Evolutionary conservation across 2,329 filamentous ascomycete genomes (phyloP), one percentile per base, ranked within the genome.

Genomic region (Gremmenia infestans): DNA sequence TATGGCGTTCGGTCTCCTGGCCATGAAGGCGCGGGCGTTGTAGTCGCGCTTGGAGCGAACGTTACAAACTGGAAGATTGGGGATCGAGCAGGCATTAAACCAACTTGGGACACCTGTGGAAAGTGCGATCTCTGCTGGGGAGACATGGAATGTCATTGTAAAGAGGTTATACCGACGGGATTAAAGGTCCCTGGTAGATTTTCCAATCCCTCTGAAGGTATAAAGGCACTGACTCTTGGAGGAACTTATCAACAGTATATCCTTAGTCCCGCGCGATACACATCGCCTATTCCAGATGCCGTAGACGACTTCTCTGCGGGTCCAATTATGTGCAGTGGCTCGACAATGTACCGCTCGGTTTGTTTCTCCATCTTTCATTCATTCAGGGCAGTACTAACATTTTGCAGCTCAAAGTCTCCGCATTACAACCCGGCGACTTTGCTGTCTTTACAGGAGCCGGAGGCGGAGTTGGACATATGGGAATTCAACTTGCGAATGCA

Each of bases 211-310:
- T 3, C 5, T 14, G 3, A 22, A 25, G 6, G 23, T 25, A 25
- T 5, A 7, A 5, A 28, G 25, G 25, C 25, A 7, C 25, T 28
- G 25, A 7, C 25, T 28, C 9, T 28, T 8, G 7, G 5, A 70
- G 76, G 81, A 1, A 79, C 79, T 1, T 85, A 83, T 65, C 78
- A 82, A 67, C 78, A 85, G 65, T 86, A 85, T 65, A 70, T 84
- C 40, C 72, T 76, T 14, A 77, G 75, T 1, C 81, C 82, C 0
- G 81, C 79, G 14, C 73, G 55, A 45, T 63, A 63, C 28, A 60
- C 60, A 2, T 75, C 74, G 0, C 72, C 75, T 22, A 82, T 84
- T 54, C 81, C 81, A 0, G 78, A 83, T 39, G 79, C 76, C 0
- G 75, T 84, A 0, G 68, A 71, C 0, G 80, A 83, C 57, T 76